These are phyloP conservation scores for Sporothrix sp. DNA, from an alignment of 2,329 filamentous ascomycete species.

Conservation along the genomic window DNA sequence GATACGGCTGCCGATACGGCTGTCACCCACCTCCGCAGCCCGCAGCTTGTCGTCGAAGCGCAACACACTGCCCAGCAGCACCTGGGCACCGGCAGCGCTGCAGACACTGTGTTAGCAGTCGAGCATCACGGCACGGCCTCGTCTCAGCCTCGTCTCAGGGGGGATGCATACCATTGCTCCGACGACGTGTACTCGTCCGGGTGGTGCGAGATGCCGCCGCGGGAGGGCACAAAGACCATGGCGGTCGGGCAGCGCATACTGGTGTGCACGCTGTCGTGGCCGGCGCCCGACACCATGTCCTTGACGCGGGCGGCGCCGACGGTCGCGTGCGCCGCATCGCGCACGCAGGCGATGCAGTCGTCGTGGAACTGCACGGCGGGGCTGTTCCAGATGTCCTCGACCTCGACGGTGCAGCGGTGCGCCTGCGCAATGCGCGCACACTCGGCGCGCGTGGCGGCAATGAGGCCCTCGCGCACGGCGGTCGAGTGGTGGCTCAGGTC, in stretches of 20 bases:
- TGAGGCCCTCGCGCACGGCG: slow-evolving; percentile 54
- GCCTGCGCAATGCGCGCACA: too few species aligned
- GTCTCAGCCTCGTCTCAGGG: too few species aligned
- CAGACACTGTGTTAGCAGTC: too few species aligned
- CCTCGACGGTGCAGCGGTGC: slow-evolving; percentile 6
- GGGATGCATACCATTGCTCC: too few species aligned
- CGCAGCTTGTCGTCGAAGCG: slow-evolving; percentile 16
- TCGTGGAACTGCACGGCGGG: slow-evolving; percentile 15
- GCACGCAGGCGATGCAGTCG: slow-evolving; percentile 16
- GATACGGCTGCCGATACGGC: too few species aligned
- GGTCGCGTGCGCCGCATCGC: neutral
- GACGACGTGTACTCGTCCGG: slow-evolving; percentile 52
- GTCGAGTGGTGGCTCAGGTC: slow-evolving; percentile 68
- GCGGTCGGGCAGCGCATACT: slow-evolving; percentile 49
- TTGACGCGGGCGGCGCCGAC: slow-evolving; percentile 5
- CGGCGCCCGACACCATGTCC: slow-evolving; percentile 28
- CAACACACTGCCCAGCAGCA: slow-evolving; percentile 12
- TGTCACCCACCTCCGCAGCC: too few species aligned
- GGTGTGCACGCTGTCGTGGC: slow-evolving; percentile 47
- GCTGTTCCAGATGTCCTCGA: slow-evolving; percentile 15
- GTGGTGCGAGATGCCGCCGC: slow-evolving; percentile 53
- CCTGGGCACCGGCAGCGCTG: slow-evolving; percentile 11
- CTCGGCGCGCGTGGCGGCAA: too few species aligned
- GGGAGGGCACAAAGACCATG: slow-evolving; percentile 59
- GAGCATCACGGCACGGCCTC: too few species aligned